Percentiles rank a stretch among this genome's conserved stretches.
phyloP scores from a whole-genome alignment of 148 eudicot species.

The Rhododendron kiyosumense region DNA sequence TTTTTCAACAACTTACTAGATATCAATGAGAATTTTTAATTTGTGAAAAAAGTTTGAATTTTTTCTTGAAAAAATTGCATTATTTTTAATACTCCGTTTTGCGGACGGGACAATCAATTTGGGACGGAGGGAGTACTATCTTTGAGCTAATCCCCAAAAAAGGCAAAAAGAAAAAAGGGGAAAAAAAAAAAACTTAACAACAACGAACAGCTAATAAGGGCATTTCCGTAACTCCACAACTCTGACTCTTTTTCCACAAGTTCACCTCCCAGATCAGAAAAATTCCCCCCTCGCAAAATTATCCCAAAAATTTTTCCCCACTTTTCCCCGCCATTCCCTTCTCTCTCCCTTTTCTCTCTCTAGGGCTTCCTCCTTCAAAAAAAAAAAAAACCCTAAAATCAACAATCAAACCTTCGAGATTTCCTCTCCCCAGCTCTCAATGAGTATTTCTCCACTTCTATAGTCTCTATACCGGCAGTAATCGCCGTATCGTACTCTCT shows the following conservation, averaged over 20 bases:
- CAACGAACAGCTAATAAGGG: background rate
- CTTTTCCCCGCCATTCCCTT: constrained; percentile 28
- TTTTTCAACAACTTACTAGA: no score
- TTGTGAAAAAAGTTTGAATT: no score
- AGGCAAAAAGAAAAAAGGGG: no score
- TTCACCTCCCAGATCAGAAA: background rate
- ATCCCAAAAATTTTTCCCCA: constrained; percentile 5
- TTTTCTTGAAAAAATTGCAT: no score
- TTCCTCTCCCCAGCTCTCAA: background rate
- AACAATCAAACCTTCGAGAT: background rate
- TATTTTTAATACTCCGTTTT: no score
- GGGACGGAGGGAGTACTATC: no score
- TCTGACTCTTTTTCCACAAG: background rate
- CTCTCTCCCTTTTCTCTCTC: constrained; percentile 12
- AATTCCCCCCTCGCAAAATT: background rate
- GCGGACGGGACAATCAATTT: no score
- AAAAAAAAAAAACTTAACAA: no score
- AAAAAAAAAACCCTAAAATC: constrained; percentile 1
- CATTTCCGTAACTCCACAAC: background rate
- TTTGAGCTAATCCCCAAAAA: no score
- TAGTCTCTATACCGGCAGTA: background rate
- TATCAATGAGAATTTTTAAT: no score
- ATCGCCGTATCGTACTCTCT: background rate
- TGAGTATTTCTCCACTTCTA: background rate
- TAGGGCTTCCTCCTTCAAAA: constrained; percentile 8